Base-by-base conservation (phyloP, 2,329 filamentous ascomycete genomes). In the Plectosphaerella plurivora region DNA sequence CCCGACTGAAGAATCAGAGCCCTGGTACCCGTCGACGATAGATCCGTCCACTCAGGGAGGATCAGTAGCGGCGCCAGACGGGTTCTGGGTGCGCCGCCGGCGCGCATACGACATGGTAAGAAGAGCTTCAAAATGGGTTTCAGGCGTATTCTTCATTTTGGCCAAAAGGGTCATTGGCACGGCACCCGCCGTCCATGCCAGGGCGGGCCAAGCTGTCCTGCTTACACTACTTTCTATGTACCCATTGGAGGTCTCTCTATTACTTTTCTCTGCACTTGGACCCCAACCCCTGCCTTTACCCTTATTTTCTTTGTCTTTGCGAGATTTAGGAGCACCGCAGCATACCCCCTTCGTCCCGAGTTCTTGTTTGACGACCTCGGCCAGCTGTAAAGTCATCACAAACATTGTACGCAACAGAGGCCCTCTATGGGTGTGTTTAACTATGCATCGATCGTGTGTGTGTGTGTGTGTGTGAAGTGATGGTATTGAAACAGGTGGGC, bases 1-100 rank as follows among this genome's bases (percentile, higher is more conserved):
- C 75, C 70, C 76, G 82, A 52, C 77, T 87, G 59, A 84, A 84
- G 70, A 72, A 76, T 57, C 73, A 76, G 52, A 73, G 79, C 53
- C 63, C 70, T n/a, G 62, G 67, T 16, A 64, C 65, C 57, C 67
- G 65, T 53, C 65, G 63, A 47, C 61, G 67, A 63, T 73, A 65
- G 61, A 54, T 37, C 41, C 44, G 18, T 49, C 46, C 44, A 28
- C 42, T 45, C 15, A 48, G 51, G 45, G 36, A 47, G 18, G 47
- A 39, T 24, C 47, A 41, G 36, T 49, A 41, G 39, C 39, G 36
- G 47, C 22, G 22, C 22, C 22, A 22, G 22, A 22, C 22, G 22
- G 22, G 22, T 22, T 22, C 22, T 22, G 22, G 22, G 22, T 5
- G 22, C 22, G 22, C 5, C 22, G 22, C 22, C 3, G 22, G 22